phyloP scores from a whole-genome alignment of 257 asterid genomes.

The Datura wrightii region DNA sequence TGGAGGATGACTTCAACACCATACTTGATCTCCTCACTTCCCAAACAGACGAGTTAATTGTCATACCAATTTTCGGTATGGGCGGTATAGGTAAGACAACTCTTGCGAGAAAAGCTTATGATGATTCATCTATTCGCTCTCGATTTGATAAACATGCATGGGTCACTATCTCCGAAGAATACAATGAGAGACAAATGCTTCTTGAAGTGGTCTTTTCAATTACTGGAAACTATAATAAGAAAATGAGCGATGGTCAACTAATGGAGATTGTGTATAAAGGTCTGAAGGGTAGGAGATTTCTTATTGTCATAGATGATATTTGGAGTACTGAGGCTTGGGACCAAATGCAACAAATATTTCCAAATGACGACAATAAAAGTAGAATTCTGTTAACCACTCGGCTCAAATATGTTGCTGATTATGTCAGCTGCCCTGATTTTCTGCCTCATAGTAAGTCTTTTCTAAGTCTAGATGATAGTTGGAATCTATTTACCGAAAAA shows the following conservation, averaged over 20 bases:
- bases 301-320: too few relatives aligned
- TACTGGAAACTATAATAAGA: background rate
- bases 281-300: background rate
- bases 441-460: background rate
- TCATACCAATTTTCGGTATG: slow-evolving; percentile 21
- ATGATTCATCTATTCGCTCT: background rate
- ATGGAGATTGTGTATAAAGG: background rate
- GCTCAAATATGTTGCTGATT: background rate
- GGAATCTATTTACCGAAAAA: background rate
- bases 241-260: background rate
- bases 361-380: too few relatives aligned
- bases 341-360: too few relatives aligned
- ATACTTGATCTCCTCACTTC: background rate
- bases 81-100: slow-evolving; percentile 23
- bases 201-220: background rate
- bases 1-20: background rate
- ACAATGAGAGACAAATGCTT: background rate
- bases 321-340: too few relatives aligned
- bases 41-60: background rate
- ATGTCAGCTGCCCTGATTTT: background rate
- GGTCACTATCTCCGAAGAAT: background rate
- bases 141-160: too few relatives aligned
- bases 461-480: background rate
- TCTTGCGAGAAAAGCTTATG: background rate
- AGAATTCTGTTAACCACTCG: background rate